These are phyloP conservation scores for Boletus rex-veris DNA, from an alignment of 768 basidiomycete species.

Conservation along the genomic window DNA sequence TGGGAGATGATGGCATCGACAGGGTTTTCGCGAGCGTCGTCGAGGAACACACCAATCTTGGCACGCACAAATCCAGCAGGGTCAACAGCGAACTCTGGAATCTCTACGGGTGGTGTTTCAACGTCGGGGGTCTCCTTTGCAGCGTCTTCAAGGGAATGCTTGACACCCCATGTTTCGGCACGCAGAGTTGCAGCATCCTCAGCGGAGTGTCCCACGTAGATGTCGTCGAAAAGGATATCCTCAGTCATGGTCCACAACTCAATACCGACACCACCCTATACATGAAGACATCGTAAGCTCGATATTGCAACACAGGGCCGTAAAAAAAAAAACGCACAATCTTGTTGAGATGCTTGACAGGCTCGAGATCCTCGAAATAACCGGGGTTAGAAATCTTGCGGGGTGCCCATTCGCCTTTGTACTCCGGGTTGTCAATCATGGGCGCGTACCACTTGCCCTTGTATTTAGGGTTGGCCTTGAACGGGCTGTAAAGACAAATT, in stretches of 20 bases:
- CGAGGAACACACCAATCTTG: constrained; percentile 77
- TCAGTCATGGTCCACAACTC: constrained; percentile 99
- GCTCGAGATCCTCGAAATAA: constrained; percentile 85
- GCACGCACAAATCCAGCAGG: constrained; percentile 78
- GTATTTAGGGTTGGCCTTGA: constrained; percentile 89
- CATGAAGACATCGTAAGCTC: not conserved
- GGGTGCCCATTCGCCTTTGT: constrained; percentile 94
- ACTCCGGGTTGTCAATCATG: constrained; percentile 93
- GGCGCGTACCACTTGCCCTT: constrained; percentile 99
- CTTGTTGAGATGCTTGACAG: constrained; percentile 78
- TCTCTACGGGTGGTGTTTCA: constrained; percentile 40
- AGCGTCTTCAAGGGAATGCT: constrained; percentile 77
- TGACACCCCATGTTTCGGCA: constrained; percentile 85
- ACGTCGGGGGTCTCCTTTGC: constrained; percentile 42
- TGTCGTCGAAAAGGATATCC: constrained; percentile 89
- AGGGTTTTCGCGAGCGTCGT: constrained; percentile 71
- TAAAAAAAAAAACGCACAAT: constrained; percentile 52
- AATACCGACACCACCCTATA: constrained; percentile 87
- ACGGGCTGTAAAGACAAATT: constrained; percentile 46
- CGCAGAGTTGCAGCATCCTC: constrained; percentile 83
- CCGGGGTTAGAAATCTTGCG: constrained; percentile 87
- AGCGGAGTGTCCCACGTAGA: constrained; percentile 89
- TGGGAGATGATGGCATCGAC: constrained; percentile 80
- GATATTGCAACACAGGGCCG: not conserved
- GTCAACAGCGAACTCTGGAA: constrained; percentile 60